Evolutionary conservation across 148 eudicot genomes (phyloP), one percentile per base, ranked within the genome.

Genomic region (Dysphania ambrosioides): DNA sequence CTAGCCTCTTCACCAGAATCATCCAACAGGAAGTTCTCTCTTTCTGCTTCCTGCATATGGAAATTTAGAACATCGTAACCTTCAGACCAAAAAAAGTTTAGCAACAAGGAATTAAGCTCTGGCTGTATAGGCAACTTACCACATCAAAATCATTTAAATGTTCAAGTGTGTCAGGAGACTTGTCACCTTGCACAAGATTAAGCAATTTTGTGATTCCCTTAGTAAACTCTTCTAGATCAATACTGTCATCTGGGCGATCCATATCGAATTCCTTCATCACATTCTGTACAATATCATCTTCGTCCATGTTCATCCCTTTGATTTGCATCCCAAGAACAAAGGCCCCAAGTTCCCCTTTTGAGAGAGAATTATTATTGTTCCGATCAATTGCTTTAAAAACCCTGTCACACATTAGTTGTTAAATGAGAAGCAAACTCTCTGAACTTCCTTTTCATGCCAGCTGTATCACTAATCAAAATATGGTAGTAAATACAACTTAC

Each of bases 241-340:
- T 66, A 32, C 29, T 32, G 21, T 24, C 70, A 75, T 94, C 90
- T 0, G 2, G 72, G 5, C 26, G 29, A 10, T 85, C 76, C 23
- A 88, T 82, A 73, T 94, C 98, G 31, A 94, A 86, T 58, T 87
- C 96, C 71, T 68, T 85, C 87, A 94, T 81, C 57, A 94, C 78
- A 75, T 83, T 90, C 10, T 74, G 44, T 19, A 84, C 86, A 19
- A 93, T 80, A 41, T 89, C 90, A 32, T 87, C 84, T 41, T 83
- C 81, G 57, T 78, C 85, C 49, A 87, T 12, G 76, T 63, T 79
- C 68, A 88, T 66, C 63, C 83, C 97, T 29, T 92, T 85, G 69
- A 94, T 55, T 32, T 60, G 82, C 40, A 90, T 87, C 49, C 98
- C 98, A 32, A 90, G 47, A 57, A 94, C 76, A 68, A 92, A 83